Evolutionary conservation across 2,329 filamentous ascomycete species (phyloP).

Genomic region (Stachybotrys echinatus): DNA sequence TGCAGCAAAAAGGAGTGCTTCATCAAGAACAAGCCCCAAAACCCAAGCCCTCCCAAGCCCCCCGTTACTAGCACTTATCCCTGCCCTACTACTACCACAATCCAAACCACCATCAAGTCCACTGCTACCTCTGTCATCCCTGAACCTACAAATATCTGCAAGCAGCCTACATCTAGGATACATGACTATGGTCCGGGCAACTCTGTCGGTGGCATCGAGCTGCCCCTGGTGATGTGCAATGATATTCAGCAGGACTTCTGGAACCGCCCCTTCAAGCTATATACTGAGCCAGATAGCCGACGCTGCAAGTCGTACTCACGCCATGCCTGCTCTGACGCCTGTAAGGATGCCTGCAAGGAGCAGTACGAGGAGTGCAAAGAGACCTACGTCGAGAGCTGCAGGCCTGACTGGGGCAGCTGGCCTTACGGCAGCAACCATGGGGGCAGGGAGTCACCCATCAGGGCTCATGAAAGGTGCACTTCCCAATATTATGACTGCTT

Average conservation of each 20-base stretch:
- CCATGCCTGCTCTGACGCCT: slow-evolving; percentile 31
- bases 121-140: slow-evolving; percentile 33
- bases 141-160: slow-evolving; percentile 46
- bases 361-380: slow-evolving; percentile 44
- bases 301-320: slow-evolving; percentile 40
- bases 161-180: slow-evolving; percentile 46
- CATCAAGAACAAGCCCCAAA: slow-evolving; percentile 32
- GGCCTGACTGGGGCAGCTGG: slow-evolving; percentile 19
- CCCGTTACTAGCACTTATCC: slow-evolving; percentile 26
- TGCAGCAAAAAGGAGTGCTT: slow-evolving; percentile 40
- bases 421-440: slow-evolving; percentile 19
- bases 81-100: slow-evolving; percentile 22
- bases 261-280: slow-evolving; percentile 43
- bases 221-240: slow-evolving; percentile 51
- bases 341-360: slow-evolving; percentile 46
- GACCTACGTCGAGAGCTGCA: slow-evolving; percentile 46
- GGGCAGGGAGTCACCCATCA: slow-evolving; percentile 18
- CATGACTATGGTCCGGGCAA: slow-evolving; percentile 64
- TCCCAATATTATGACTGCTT: slow-evolving; percentile 46
- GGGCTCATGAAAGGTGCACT: slow-evolving; percentile 34
- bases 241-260: slow-evolving; percentile 38
- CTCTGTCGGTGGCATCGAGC: slow-evolving; percentile 44
- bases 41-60: slow-evolving; percentile 25
- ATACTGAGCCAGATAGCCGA: slow-evolving; percentile 35
- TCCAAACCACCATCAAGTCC: slow-evolving; percentile 23